Percentiles rank a stretch among this genome's conserved stretches.
These are phyloP conservation scores for Kwoniella shandongensis DNA, from an alignment of 768 basidiomycete species.

Conservation along the genomic window DNA sequence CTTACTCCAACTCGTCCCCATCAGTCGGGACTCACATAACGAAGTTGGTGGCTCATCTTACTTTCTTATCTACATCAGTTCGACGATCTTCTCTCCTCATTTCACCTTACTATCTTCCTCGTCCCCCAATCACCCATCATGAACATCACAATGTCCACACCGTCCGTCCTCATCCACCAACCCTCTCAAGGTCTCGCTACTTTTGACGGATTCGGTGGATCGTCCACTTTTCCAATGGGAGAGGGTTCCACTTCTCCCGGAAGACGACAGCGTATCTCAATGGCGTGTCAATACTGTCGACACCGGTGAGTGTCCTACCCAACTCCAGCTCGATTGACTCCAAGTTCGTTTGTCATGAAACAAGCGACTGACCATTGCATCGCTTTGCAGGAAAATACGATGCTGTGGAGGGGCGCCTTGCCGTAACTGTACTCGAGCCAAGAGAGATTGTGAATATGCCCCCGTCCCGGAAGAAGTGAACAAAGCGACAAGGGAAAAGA, in stretches of 20 bases:
- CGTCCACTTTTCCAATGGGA: conserved; percentile 5
- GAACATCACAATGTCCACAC: conserved; percentile 19
- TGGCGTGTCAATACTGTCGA: conserved; percentile 49
- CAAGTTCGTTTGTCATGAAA: neutral
- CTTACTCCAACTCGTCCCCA: neutral
- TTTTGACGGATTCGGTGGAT: conserved; percentile 26
- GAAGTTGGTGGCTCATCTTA: neutral
- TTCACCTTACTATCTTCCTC: neutral
- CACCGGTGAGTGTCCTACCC: conserved; percentile 34
- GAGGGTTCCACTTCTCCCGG: conserved; percentile 25
- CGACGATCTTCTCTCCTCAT: neutral
- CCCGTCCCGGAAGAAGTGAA: conserved; percentile 51
- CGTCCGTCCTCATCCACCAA: conserved; percentile 33
- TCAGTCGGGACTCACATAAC: conserved; percentile 1
- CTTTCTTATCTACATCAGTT: neutral
- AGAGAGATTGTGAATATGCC: conserved; percentile 42
- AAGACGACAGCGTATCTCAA: conserved; percentile 39
- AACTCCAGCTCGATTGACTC: neutral
- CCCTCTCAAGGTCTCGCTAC: conserved; percentile 15
- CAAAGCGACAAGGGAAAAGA: conserved; percentile 45
- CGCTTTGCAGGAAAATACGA: conserved; percentile 36
- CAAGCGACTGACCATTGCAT: neutral
- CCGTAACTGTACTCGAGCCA: conserved; percentile 43
- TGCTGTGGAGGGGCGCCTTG: conserved; percentile 47
- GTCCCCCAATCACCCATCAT: conserved; percentile 17